Conservation (phyloP, 495 filamentous ascomycete genomes). For the Neurospora hispaniola region DNA sequence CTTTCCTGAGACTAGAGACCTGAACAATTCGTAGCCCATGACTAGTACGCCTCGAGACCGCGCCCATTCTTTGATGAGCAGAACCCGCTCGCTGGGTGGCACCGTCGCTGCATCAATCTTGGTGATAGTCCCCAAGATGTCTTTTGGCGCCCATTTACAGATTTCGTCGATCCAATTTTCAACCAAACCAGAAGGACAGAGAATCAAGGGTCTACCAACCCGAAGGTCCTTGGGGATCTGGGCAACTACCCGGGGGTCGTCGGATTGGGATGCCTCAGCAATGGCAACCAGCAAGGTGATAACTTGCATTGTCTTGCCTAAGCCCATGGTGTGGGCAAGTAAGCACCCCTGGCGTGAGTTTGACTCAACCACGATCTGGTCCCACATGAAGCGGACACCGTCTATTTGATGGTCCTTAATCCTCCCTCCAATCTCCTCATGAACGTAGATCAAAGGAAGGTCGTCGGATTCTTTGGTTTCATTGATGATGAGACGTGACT, state of each 20-base stretch:
- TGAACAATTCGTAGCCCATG: constrained; percentile 61
- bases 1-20: constrained; percentile 16
- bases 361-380: constrained; percentile 52
- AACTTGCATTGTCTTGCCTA: constrained; percentile 89
- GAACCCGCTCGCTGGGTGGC: constrained; percentile 26
- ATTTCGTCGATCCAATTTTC: constrained; percentile 82
- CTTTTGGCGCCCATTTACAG: constrained; percentile 49
- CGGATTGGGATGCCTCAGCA: constrained; percentile 49
- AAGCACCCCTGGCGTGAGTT: constrained; percentile 60
- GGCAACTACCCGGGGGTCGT: constrained; percentile 38
- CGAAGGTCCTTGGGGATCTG: constrained; percentile 60
- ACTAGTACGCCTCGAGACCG: constrained; percentile 60
- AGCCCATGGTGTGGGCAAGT: constrained; percentile 84
- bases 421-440: constrained; percentile 33
- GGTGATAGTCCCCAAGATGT: constrained; percentile 40
- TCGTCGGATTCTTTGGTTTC: constrained; percentile 49
- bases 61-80: constrained; percentile 47
- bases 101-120: constrained; percentile 32
- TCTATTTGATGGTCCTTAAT: constrained; percentile 50
- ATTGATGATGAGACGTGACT: constrained; percentile 53
- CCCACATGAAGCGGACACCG: constrained; percentile 86
- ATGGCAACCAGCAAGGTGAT: constrained; percentile 73
- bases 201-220: constrained; percentile 53
- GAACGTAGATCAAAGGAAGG: constrained; percentile 40
- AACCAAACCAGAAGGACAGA: constrained; percentile 66